These are phyloP conservation scores for Kentomonas sorsogonicus DNA, from an alignment of 208 protist genomes.

Conservation along the genomic window DNA sequence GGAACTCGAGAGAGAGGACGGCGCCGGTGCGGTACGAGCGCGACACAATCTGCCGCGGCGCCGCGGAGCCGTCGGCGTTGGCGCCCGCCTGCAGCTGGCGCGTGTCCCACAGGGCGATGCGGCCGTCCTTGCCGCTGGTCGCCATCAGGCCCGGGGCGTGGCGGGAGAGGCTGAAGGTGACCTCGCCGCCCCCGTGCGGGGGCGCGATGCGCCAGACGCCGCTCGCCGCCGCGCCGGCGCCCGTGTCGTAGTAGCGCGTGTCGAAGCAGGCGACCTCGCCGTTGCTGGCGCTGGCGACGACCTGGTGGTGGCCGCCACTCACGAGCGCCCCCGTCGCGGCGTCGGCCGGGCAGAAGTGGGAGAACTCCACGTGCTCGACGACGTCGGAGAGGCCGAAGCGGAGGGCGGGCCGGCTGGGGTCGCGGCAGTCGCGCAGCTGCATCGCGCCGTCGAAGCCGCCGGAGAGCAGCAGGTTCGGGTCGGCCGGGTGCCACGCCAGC, in stretches of 20 bases:
- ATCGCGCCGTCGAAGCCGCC: constrained; percentile 77
- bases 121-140: constrained; percentile 84
- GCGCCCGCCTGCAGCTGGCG: constrained; percentile 15
- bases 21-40: constrained; percentile 76
- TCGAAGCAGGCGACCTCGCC: constrained; percentile 75
- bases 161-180: constrained; percentile 69
- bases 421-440: constrained; percentile 79
- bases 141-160: constrained; percentile 76
- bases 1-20: constrained; percentile 80
- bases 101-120: constrained; percentile 85
- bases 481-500: constrained; percentile 80
- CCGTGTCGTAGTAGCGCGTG: constrained; percentile 37
- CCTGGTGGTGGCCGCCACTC: constrained; percentile 3
- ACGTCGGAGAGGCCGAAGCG: constrained; percentile 47
- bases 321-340: constrained; percentile 10
- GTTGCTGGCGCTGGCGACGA: constrained; percentile 66
- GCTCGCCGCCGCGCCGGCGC: neutral
- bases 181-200: constrained; percentile 56
- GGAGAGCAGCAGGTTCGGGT: constrained; percentile 82
- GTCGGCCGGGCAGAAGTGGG: constrained; percentile 18
- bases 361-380: constrained; percentile 73
- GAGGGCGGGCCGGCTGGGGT: constrained; percentile 42
- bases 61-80: constrained; percentile 1
- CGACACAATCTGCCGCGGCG: constrained; percentile 43
- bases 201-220: constrained; percentile 47